These are phyloP conservation scores for Auricularia sp. DNA, from an alignment of 768 basidiomycete species.

Conservation along the genomic window DNA sequence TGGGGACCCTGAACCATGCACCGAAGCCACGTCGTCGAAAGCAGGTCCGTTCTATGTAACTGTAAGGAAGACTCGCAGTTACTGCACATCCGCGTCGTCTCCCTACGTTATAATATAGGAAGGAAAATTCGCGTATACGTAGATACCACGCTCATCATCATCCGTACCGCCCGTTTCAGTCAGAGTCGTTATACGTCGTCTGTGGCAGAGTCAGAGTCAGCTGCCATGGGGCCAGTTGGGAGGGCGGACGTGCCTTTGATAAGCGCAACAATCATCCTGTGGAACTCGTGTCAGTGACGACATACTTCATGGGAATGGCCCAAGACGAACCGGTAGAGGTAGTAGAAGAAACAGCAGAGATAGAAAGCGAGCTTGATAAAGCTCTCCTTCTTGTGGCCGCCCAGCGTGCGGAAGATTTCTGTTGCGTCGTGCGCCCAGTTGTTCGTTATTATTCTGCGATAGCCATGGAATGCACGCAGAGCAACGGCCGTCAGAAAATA, in stretches of 20 bases:
- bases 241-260: conserved; percentile 38
- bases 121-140: background rate
- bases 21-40: too few relatives aligned
- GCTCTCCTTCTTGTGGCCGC: conserved; percentile 90
- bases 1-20: too few relatives aligned
- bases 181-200: background rate
- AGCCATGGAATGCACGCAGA: conserved; percentile 1
- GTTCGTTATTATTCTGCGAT: conserved; percentile 70
- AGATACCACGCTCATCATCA: background rate
- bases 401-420: conserved; percentile 93
- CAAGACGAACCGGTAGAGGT: conserved; percentile 66
- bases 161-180: background rate
- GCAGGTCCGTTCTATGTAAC: too few relatives aligned
- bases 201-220: background rate
- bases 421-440: conserved; percentile 99
- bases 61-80: too few relatives aligned
- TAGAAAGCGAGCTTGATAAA: conserved; percentile 94
- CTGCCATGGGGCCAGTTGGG: background rate
- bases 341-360: conserved; percentile 85
- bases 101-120: too few relatives aligned
- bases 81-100: too few relatives aligned
- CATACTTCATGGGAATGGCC: background rate
- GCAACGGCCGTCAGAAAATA: background rate
- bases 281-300: background rate
- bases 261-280: conserved; percentile 78